Conservation (phyloP, 768 basidiomycete genomes). For the Suillus hirtellus region DNA sequence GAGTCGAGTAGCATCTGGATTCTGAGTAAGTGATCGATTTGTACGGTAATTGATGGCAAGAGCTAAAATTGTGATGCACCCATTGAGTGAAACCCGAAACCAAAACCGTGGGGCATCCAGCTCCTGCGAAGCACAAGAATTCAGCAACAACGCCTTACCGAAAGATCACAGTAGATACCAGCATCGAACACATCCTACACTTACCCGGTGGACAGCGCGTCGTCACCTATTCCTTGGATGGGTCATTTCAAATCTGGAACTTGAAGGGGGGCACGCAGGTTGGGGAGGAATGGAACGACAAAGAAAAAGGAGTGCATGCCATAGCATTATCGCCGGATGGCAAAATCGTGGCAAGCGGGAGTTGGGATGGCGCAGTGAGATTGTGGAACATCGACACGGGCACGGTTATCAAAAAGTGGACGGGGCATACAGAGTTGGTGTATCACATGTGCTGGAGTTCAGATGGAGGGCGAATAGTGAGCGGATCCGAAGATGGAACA, state of each 20-base stretch:
- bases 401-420: neutral
- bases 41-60: too few species aligned
- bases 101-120: too few species aligned
- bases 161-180: too few species aligned
- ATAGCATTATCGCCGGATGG: neutral
- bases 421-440: neutral
- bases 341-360: neutral
- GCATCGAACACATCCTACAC: too few species aligned
- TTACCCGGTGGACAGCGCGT: too few species aligned
- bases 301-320: neutral
- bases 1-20: too few species aligned
- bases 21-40: too few species aligned
- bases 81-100: too few species aligned
- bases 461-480: neutral
- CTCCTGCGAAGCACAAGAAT: too few species aligned
- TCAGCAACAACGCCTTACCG: too few species aligned
- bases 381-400: neutral
- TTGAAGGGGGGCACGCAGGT: neutral
- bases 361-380: neutral
- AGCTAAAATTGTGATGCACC: too few species aligned
- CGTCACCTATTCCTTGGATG: neutral
- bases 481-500: neutral
- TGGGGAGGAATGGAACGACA: neutral
- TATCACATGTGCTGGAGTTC: neutral
- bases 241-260: neutral